These are phyloP conservation scores for Rhizopus microsporus DNA, from an alignment of 371 early-diverging fungal genomes.

Conservation along the genomic window DNA sequence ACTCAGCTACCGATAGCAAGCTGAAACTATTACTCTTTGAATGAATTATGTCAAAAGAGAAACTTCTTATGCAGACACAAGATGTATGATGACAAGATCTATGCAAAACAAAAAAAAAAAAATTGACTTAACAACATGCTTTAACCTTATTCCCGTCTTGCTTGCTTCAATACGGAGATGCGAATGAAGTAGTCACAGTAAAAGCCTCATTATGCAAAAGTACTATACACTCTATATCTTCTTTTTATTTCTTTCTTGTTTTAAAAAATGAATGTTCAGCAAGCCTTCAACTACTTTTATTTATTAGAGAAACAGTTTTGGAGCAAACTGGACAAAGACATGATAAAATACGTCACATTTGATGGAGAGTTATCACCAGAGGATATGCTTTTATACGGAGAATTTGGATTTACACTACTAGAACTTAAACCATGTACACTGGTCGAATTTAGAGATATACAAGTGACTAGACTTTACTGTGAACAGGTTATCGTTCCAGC, in stretches of 20 bases:
- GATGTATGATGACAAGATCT: too few relatives aligned
- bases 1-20: too few relatives aligned
- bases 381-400: slow-evolving; percentile 59
- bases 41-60: too few relatives aligned
- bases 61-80: too few relatives aligned
- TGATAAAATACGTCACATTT: slow-evolving; percentile 19
- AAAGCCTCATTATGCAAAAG: too few relatives aligned
- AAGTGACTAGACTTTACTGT: slow-evolving; percentile 29
- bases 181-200: too few relatives aligned
- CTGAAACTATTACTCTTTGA: too few relatives aligned
- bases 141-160: too few relatives aligned
- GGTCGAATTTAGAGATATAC: slow-evolving; percentile 45
- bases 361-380: slow-evolving; percentile 22
- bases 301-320: slow-evolving; percentile 24
- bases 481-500: slow-evolving; percentile 40
- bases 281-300: slow-evolving; percentile 19
- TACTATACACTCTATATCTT: background rate
- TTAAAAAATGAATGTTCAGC: slow-evolving; percentile 15
- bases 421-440: slow-evolving; percentile 63
- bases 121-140: too few relatives aligned
- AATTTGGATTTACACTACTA: slow-evolving; percentile 60
- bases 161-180: too few relatives aligned
- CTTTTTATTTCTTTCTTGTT: background rate
- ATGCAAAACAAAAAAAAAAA: too few relatives aligned
- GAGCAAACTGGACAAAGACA: slow-evolving; percentile 8